These are phyloP conservation scores for Coemansia sp. DNA, from an alignment of 192 early-diverging fungal species.

Conservation along the genomic window DNA sequence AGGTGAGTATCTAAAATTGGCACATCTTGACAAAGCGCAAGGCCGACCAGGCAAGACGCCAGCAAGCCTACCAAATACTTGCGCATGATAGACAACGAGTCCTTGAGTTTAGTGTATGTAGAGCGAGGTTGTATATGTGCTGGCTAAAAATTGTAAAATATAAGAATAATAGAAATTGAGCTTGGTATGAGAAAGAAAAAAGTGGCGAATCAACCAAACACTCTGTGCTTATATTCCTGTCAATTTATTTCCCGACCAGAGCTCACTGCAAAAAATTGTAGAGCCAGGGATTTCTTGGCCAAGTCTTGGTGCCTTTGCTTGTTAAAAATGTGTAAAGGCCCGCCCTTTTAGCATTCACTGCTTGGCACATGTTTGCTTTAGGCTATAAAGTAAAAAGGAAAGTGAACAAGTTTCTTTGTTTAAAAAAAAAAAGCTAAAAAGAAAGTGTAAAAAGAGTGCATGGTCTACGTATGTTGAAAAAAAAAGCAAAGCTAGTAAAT, in stretches of 20 bases:
- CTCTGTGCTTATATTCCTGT: neutral
- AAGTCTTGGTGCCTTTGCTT: slow-evolving; percentile 2
- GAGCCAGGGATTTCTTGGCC: neutral
- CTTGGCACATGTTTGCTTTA: neutral
- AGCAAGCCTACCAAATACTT: neutral
- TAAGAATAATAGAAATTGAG: neutral
- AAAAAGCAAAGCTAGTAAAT: neutral
- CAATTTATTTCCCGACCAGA: neutral
- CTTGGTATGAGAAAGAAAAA: neutral
- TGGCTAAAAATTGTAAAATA: neutral
- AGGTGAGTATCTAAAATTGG: neutral
- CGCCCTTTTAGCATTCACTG: neutral
- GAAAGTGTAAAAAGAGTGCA: neutral
- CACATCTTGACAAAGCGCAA: neutral
- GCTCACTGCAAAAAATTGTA: neutral
- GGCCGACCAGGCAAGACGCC: neutral
- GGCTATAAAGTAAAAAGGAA: neutral
- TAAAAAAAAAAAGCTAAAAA: neutral
- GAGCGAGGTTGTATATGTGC: neutral
- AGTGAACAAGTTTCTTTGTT: neutral
- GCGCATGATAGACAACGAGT: neutral
- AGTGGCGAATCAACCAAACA: neutral
- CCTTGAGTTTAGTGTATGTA: neutral
- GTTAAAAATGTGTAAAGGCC: neutral
- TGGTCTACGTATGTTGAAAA: neutral